Percentiles rank a stretch among this genome's conserved stretches.
Conservation (phyloP, 106 monocot species). For the Dactylorhiza incarnata region DNA sequence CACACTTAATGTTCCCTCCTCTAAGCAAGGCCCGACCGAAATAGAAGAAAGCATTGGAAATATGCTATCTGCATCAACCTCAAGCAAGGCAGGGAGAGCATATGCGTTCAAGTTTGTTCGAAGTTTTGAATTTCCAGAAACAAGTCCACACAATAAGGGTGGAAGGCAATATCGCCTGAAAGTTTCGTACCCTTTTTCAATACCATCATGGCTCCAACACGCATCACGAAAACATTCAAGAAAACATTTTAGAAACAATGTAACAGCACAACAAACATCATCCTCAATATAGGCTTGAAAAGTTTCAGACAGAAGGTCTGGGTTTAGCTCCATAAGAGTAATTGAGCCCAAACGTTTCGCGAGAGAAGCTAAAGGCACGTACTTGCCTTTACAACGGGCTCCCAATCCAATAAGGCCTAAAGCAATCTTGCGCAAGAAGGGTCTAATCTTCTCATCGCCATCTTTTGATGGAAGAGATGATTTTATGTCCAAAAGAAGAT, state of each 20-base stretch:
- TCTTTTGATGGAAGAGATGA: conserved; percentile 36
- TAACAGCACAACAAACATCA: conserved; percentile 83
- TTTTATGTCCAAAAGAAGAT: conserved; percentile 82
- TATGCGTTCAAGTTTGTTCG: conserved; percentile 89
- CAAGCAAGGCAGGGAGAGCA: conserved; percentile 73
- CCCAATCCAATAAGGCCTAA: conserved; percentile 58
- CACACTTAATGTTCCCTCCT: conserved; percentile 20
- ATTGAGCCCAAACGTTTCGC: conserved; percentile 74
- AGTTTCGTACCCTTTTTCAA: conserved; percentile 70
- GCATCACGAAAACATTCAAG: conserved; percentile 84
- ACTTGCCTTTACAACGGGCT: conserved; percentile 84
- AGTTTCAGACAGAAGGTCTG: conserved; percentile 62
- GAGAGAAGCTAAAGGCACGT: conserved; percentile 84
- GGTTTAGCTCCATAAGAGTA: conserved; percentile 52
- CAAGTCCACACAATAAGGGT: conserved; percentile 66
- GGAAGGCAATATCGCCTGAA: conserved; percentile 67
- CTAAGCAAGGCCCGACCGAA: conserved; percentile 43
- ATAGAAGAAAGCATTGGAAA: conserved; percentile 85
- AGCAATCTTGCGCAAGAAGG: conserved; percentile 38
- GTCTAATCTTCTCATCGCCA: conserved; percentile 17
- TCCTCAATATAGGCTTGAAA: conserved; percentile 74
- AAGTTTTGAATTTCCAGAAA: conserved; percentile 75
- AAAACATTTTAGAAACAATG: conserved; percentile 90
- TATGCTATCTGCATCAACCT: conserved; percentile 84
- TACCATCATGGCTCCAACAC: conserved; percentile 74